Evolutionary conservation across 2,329 filamentous ascomycete species (phyloP), one percentile per base, ranked within the genome.

Genomic region (Sarocladiaceae sp.): DNA sequence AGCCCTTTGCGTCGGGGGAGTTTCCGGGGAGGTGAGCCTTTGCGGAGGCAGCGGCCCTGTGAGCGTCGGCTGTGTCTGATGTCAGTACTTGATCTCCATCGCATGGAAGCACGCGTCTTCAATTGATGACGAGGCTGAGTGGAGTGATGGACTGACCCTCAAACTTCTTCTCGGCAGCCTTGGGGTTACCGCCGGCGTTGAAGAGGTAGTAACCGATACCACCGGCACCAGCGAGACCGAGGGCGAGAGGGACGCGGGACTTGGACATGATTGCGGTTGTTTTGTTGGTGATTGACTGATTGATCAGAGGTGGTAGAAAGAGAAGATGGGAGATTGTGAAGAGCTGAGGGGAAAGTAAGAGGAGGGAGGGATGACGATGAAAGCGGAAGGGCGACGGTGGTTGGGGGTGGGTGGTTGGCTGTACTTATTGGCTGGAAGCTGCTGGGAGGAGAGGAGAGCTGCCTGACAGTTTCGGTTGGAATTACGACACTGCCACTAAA

Each of bases 171-270:
- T 89, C 80, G n/a, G 90, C 91, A 41, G 77, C 80, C 65, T 85
- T 87, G 43, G 88, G 75, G 63, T 81, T 78, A 47, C 91, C 90
- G 49, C 91, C 91, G 13, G 90, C 85, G 43, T 69, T 74, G 74
- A 95, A 98, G 50, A 97, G 77, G 72, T 97, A 97, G 75, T 95
- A 97, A 33, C 85, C 88, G 47, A 82, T 70, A 51, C 81, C 84
- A 55, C 78, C 79, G 24, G 76, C 83, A 52, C 78, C 80, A 48
- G 73, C 77, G 53, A 80, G 66, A 55, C 82, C 84, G 55, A 83
- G 59, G 55, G 70, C 58, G 52, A 72, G 54, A 53, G 74, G 72
- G 33, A 65, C 54, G 53, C 66, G 66, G 41, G 72, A 72, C 48
- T 59, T 63, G 51, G 69, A 70, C 71, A 74, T 76, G 52, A 40